Conservation (phyloP, 192 early-diverging fungal genomes). For the Phycomyces blakesleeanus region DNA sequence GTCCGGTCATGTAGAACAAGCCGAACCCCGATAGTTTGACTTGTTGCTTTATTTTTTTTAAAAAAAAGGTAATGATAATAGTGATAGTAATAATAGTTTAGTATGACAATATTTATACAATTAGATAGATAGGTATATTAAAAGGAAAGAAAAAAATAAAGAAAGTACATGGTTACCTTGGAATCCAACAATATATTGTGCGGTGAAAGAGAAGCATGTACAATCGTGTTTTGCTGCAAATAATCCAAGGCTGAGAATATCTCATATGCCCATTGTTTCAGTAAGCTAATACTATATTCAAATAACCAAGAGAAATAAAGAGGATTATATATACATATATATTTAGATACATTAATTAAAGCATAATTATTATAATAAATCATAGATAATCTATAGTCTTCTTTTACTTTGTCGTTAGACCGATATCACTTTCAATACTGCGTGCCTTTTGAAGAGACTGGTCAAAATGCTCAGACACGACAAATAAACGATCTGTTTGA, state of each 20-base stretch:
- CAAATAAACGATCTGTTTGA: constrained; percentile 59
- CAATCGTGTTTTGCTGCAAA: constrained; percentile 43
- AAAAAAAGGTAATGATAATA: too few relatives aligned
- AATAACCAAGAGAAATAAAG: background rate
- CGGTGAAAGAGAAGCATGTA: constrained; percentile 41
- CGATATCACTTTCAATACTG: background rate
- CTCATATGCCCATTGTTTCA: constrained; percentile 50
- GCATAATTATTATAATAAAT: too few relatives aligned
- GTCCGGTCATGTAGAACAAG: constrained; percentile 54
- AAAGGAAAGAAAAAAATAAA: too few relatives aligned
- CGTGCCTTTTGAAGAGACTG: constrained; percentile 21
- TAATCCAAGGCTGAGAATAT: constrained; percentile 48
- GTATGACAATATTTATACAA: background rate
- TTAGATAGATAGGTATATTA: background rate
- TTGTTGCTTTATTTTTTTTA: constrained; percentile 22
- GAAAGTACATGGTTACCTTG: constrained; percentile 38
- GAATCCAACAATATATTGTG: constrained; percentile 48
- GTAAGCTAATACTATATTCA: constrained; percentile 19
- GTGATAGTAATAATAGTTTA: too few relatives aligned
- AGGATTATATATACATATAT: too few relatives aligned
- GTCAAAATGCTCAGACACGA: constrained; percentile 50
- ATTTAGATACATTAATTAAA: too few relatives aligned
- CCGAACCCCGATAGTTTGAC: constrained; percentile 56
- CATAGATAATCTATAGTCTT: too few relatives aligned
- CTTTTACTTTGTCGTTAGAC: too few relatives aligned